Base-by-base conservation (phyloP, 192 early-diverging fungal species). In the Coemansia aciculifera region DNA sequence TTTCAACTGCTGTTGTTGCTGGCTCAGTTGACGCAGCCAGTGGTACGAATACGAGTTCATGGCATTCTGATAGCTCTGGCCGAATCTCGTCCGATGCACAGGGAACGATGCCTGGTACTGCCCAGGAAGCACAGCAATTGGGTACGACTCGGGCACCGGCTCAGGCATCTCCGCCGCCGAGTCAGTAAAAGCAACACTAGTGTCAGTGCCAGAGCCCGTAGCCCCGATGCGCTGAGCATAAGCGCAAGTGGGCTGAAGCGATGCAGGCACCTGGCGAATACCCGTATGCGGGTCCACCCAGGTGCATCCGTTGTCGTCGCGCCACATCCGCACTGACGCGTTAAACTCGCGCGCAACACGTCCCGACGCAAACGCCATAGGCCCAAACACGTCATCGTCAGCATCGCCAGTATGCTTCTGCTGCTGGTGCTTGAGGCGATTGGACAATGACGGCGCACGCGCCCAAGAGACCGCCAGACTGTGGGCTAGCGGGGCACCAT, bases 211-310 rank as follows among this genome's bases (percentile, higher is more conserved):
- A 6, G n/a, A 2, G 65, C 54, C 39, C 54, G 62, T n/a, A 63
- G 59, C 59, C 54, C 12, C 66, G 1, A 78, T 24, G 31, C 69
- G 65, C 62, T 69, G 67, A 21, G 66, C 77, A 5, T 64, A 13
- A 0, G 60, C 68, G 0, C 39, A 32, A 2, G 77, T 76, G 3
- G 81, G 81, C 81, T 84, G 81, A 64, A 79, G 54, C 13, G 32
- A 59, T 3, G 62, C 67, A 0, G 81, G 81, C 4, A 84, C 67
- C 61, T 79, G 77, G 60, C 74, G 73, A 32, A 84, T 57, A 7
- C 73, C 81, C 46, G 81, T 84, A 39, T 84, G 81, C 29, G 81
- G 77, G 21, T 84, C 81, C 0, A 75, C 65, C 81, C 77, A 83
- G 37, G 76, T 83, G 56, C 75, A 64, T 1, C 76, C 81, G 59